These are phyloP conservation scores for Fusarium verrucosum DNA, from an alignment of 2,329 filamentous ascomycete genomes.

Conservation along the genomic window DNA sequence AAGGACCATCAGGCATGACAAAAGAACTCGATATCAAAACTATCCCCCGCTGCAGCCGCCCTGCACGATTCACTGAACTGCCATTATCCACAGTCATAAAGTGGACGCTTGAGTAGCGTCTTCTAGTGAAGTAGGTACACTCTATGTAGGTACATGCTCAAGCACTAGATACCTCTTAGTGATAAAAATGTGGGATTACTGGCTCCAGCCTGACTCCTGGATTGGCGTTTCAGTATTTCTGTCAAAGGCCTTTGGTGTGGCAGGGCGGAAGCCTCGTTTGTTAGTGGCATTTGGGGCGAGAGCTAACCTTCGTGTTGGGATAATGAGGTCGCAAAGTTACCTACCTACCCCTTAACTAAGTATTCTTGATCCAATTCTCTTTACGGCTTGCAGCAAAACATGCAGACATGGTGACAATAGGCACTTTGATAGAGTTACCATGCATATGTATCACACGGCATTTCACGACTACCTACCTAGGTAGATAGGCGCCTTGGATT, in stretches of 20 bases:
- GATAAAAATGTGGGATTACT: no score
- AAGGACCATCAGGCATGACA: conserved; percentile 7
- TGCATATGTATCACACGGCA: neutral
- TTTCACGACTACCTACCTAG: no score
- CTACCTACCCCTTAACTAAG: no score
- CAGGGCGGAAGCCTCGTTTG: conserved; percentile 25
- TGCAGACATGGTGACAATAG: conserved; percentile 3
- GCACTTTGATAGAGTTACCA: neutral
- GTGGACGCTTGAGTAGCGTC: conserved; percentile 33
- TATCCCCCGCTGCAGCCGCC: conserved; percentile 27
- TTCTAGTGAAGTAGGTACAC: conserved; percentile 20
- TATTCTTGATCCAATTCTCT: conserved; percentile 15
- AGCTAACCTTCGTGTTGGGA: conserved; percentile 13
- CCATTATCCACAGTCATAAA: conserved; percentile 17
- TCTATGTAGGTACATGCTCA: no score
- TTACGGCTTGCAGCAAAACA: conserved; percentile 4
- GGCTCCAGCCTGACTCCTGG: no score
- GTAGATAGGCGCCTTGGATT: conserved; percentile 11
- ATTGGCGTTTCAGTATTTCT: no score
- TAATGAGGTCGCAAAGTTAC: neutral
- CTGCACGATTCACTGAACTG: conserved; percentile 14
- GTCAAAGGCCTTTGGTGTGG: conserved; percentile 20
- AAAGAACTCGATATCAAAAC: conserved; percentile 11
- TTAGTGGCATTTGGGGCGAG: conserved; percentile 29
- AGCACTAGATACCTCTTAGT: no score